Evolutionary conservation across 129 eudicot species (phyloP).

Genomic region (Flaveria sonorensis): DNA sequence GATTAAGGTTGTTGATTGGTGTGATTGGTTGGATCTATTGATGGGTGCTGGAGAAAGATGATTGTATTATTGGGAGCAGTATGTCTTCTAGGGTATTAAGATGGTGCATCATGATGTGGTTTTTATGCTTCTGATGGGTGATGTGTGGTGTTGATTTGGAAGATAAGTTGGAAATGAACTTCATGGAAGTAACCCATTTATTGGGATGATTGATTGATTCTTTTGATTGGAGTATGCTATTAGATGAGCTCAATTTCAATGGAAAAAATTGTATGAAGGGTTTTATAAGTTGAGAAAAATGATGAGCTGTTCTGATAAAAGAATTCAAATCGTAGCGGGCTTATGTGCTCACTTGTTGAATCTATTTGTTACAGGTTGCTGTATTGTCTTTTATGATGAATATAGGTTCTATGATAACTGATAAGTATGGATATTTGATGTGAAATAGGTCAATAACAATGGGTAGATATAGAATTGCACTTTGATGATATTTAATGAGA

Average conservation of each 20-base stretch:
- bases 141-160: background rate
- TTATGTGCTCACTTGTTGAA: no score
- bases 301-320: background rate
- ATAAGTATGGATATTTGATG: background rate
- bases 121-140: constrained; percentile 2
- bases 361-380: no score
- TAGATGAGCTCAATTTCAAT: constrained; percentile 15
- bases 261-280: background rate
- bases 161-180: background rate
- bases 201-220: no score
- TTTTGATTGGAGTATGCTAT: background rate
- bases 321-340: no score
- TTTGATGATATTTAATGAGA: no score
- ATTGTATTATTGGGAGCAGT: background rate
- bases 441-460: background rate
- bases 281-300: constrained; percentile 5
- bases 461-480: background rate
- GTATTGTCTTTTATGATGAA: no score
- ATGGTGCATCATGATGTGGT: background rate
- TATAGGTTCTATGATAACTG: no score
- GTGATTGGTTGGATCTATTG: constrained; percentile 28
- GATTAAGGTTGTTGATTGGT: background rate
- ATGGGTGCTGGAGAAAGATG: constrained; percentile 10
- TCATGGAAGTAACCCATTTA: background rate
- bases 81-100: constrained; percentile 11